Evolutionary conservation across 176 grass and related monocot species (phyloP), one percentile per base, ranked within the genome.

Genomic region (Alopecurus myosuroides): DNA sequence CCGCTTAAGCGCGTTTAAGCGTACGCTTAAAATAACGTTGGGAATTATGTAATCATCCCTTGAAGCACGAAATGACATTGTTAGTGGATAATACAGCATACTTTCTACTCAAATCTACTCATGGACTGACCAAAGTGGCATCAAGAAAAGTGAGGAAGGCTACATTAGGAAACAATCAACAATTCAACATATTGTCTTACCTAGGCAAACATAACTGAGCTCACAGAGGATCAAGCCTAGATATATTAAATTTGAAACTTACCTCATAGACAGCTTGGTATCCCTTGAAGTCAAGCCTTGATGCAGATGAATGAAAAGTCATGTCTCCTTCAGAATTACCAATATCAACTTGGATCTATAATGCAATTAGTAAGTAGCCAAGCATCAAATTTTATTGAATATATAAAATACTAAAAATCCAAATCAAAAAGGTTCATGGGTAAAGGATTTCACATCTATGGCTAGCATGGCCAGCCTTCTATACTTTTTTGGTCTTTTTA

Each of bases 311-410:
- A 79, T 87, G 96, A 80, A 95, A 88, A 78, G 81, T 73, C 81
- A 94, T 85, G 39, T 84, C 86, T 79, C 90, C 85, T 84, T 90
- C 29, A 84, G 83, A 35, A 87, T 85, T 90, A 76, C 83, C 89
- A 89, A 95, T 94, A 56, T 95, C 93, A 83, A 89, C 91, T 95
- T 98, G 96, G 87, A 98, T 90, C 96, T 98, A 87, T 13, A 87
- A 52, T 67, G 23, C 10, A 88, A 87, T 50, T 17, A 55, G 37
- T 81, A 33, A 83, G 76, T 30, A 84, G 71, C 18, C 71, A 30
- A 82, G 56, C 30, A 84, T 26, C 31, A 30, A 79, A 48, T 57
- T 82, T 52, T n/a, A 58, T 55, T 12, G n/a, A 65, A 45, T 55
- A 30, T 29, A 65, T 48, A 67, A 57, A 35, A 25, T 36, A 75